A percentile compares a stretch with the other conserved stretches of the same genome.
These are phyloP conservation scores for Monosporascus sp. DNA, from an alignment of 2,329 filamentous ascomycete genomes.

Conservation along the genomic window DNA sequence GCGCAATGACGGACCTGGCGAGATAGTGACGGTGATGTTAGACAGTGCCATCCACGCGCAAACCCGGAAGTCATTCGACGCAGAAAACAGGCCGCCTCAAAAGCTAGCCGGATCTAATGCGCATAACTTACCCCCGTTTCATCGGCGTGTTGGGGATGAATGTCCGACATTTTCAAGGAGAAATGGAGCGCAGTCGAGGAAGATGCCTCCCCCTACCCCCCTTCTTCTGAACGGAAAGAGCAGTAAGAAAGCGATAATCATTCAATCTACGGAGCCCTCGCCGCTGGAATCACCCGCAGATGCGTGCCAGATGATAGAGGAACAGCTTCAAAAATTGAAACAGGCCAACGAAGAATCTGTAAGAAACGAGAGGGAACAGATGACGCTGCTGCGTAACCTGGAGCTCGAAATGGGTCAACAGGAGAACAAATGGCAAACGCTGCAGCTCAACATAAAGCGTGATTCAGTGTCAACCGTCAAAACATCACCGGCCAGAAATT, in stretches of 20 bases:
- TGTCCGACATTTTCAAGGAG: conserved; percentile 55
- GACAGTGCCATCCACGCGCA: conserved; percentile 25
- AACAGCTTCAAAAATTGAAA: conserved; percentile 46
- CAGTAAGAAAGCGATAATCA: conserved; percentile 36
- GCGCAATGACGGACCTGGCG: conserved; percentile 10
- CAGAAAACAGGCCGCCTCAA: conserved; percentile 18
- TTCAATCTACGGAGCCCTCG: conserved; percentile 44
- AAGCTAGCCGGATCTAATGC: conserved; percentile 10
- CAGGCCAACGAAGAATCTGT: conserved; percentile 29
- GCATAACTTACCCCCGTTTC: conserved; percentile 34
- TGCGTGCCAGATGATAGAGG: conserved; percentile 45
- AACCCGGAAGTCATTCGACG: conserved; percentile 21
- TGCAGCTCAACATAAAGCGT: conserved; percentile 47
- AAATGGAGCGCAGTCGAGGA: conserved; percentile 39
- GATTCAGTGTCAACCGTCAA: conserved; percentile 45
- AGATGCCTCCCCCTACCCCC: conserved; percentile 52
- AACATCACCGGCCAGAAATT: conserved; percentile 28
- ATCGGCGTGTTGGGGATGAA: conserved; percentile 53
- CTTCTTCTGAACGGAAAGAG: conserved; percentile 41
- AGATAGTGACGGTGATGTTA: conserved; percentile 40
- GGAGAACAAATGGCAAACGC: conserved; percentile 53
- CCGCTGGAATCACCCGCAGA: conserved; percentile 48
- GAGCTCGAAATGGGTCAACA: conserved; percentile 59
- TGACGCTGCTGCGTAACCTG: conserved; percentile 51
- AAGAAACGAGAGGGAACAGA: conserved; percentile 35